These are phyloP conservation scores for Lipomyces kockii DNA, from an alignment of 805 yeast species.

Conservation along the genomic window DNA sequence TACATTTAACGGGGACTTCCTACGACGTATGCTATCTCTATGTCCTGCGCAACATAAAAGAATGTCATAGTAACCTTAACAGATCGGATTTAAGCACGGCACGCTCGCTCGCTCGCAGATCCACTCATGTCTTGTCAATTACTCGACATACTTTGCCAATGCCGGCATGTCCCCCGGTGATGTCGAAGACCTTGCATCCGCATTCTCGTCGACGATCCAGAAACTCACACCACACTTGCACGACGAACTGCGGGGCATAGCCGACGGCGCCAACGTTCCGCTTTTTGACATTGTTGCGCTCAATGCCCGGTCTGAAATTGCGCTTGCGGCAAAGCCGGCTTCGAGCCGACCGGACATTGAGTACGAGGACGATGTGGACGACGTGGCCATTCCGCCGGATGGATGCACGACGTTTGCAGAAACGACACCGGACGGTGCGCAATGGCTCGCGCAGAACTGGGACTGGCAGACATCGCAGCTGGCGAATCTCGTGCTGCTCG, in stretches of 20 bases:
- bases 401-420: constrained; percentile 49
- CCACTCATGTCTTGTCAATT: constrained; percentile 42
- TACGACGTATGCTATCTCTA: constrained; percentile 25
- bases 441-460: constrained; percentile 50
- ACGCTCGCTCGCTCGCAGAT: constrained; percentile 44
- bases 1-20: constrained; percentile 29
- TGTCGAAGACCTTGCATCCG: constrained; percentile 42
- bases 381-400: constrained; percentile 41
- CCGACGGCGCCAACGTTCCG: constrained; percentile 46
- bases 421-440: constrained; percentile 38
- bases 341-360: constrained; percentile 10
- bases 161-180: constrained; percentile 44
- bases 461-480: constrained; percentile 48
- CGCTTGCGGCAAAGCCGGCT: constrained; percentile 41
- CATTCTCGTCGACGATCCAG: constrained; percentile 43
- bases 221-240: constrained; percentile 43
- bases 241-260: constrained; percentile 48
- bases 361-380: constrained; percentile 13
- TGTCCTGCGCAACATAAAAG: too few relatives aligned
- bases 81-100: constrained; percentile 49
- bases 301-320: constrained; percentile 50
- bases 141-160: constrained; percentile 41
- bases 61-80: not conserved
- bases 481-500: constrained; percentile 42
- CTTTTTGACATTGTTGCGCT: constrained; percentile 48